A percentile compares a stretch with the other conserved stretches of the same genome.
These are phyloP conservation scores for Polygonum maritimum DNA, from an alignment of 148 eudicot species.

Conservation along the genomic window DNA sequence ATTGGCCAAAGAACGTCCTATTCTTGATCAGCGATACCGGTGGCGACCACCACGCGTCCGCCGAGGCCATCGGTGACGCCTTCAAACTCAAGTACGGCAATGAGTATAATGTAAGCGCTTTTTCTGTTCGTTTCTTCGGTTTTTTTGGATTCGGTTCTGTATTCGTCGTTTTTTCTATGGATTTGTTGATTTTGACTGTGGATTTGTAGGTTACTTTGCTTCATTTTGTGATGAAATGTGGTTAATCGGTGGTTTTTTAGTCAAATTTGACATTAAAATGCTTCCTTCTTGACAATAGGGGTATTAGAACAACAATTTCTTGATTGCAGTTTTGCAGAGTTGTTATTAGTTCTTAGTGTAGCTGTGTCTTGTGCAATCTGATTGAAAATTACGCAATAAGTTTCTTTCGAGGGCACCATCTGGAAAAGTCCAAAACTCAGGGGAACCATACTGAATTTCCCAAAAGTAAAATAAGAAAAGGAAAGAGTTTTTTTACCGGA, in stretches of 20 bases:
- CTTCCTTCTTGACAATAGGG: no score
- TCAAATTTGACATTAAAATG: no score
- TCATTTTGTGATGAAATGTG: background rate
- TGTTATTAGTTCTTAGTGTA: no score
- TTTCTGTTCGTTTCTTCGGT: background rate
- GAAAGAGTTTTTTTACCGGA: no score
- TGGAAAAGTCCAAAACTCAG: no score
- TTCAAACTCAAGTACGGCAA: constrained; percentile 77
- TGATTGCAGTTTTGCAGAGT: no score
- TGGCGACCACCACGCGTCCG: constrained; percentile 93
- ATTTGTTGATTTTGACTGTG: no score
- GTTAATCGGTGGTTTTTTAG: background rate
- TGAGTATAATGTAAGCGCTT: constrained; percentile 56
- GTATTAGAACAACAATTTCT: no score
- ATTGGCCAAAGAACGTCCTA: constrained; percentile 77
- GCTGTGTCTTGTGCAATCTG: background rate
- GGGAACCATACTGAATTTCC: no score
- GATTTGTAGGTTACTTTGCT: background rate
- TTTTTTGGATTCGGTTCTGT: background rate
- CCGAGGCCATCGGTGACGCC: constrained; percentile 86
- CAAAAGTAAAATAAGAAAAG: no score
- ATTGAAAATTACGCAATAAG: background rate
- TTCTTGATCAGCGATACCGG: constrained; percentile 98
- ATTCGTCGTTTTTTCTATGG: background rate
- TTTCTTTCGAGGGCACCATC: no score